phyloP scores from a whole-genome alignment of 768 basidiomycete genomes.

The Fomitopsis pulvina region DNA sequence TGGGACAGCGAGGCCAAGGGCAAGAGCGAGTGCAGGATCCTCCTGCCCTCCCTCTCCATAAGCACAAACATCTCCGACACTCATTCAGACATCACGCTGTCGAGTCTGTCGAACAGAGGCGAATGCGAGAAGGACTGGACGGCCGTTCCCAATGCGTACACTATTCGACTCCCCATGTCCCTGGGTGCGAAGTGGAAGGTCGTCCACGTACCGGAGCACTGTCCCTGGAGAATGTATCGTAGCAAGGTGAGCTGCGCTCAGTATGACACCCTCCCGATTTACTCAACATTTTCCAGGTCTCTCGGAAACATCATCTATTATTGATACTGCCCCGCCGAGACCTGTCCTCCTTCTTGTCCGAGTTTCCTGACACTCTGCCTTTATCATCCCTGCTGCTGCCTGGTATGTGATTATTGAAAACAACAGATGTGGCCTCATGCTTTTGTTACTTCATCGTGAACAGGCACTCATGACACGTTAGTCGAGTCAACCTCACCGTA shows the following conservation, averaged over 20 bases:
- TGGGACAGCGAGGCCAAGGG: background rate
- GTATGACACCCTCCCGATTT: background rate
- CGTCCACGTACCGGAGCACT: constrained; percentile 34
- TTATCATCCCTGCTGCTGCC: constrained; percentile 76
- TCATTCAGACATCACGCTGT: constrained; percentile 3
- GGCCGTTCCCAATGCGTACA: constrained; percentile 9
- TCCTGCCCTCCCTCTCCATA: constrained; percentile 8
- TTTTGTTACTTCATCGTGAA: constrained; percentile 2
- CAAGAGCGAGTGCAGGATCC: constrained; percentile 1
- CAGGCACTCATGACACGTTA: constrained; percentile 68
- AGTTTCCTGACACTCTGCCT: constrained; percentile 59
- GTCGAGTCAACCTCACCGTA: constrained; percentile 15
- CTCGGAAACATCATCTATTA: constrained; percentile 38
- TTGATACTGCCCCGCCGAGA: constrained; percentile 56
- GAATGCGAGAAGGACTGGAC: constrained; percentile 17
- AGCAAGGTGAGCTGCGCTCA: constrained; percentile 36
- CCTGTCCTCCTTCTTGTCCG: constrained; percentile 47
- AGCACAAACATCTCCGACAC: constrained; percentile 8
- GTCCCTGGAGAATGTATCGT: constrained; percentile 54
- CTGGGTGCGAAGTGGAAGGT: constrained; percentile 39
- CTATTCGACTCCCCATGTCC: constrained; percentile 18
- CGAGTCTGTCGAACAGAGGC: constrained; percentile 2
- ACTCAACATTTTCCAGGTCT: constrained; percentile 30
- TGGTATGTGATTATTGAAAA: constrained; percentile 38
- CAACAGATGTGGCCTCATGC: too few relatives aligned